Percentiles rank a stretch among this genome's conserved stretches.
Evolutionary conservation across 352 stramenopile species (phyloP).

Genomic region (Pythium aristosporum): DNA sequence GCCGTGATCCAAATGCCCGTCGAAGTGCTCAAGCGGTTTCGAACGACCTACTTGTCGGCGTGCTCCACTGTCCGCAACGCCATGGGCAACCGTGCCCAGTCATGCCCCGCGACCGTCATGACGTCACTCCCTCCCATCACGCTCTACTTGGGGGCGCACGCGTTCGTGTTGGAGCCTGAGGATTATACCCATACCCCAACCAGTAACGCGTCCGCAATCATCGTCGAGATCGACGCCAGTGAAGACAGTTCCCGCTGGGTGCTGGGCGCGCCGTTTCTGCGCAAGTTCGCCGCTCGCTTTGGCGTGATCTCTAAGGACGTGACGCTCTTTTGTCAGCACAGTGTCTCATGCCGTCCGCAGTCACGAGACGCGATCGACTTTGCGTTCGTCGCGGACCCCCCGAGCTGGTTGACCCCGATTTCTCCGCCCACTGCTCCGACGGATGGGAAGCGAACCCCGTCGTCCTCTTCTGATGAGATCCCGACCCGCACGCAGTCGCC

Average conservation of each 20-base stretch:
- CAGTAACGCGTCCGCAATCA: neutral
- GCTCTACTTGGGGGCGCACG: conserved; percentile 2
- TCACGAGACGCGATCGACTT: neutral
- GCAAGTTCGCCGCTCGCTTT: conserved; percentile 16
- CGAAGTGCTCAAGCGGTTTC: neutral
- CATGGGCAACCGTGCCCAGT: neutral
- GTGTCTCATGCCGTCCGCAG: conserved; percentile 1
- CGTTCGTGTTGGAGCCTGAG: conserved; percentile 8
- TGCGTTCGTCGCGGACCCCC: neutral
- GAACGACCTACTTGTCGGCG: neutral
- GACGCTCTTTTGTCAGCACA: neutral
- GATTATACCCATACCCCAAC: conserved; percentile 13
- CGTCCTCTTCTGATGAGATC: neutral
- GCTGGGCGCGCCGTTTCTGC: conserved; percentile 12
- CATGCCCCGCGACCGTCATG: neutral
- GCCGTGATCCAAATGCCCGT: conserved; percentile 4
- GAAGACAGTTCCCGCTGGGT: neutral
- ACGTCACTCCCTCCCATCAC: conserved; percentile 6
- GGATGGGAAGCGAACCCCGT: too few species aligned
- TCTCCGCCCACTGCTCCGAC: neutral
- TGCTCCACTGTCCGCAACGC: neutral
- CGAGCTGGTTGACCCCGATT: neutral
- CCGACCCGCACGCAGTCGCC: neutral
- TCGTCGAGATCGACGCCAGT: conserved; percentile 11
- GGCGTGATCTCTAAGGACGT: neutral